phyloP scores from a whole-genome alignment of 176 grass and related monocot species.

The Oryza officinalis region DNA sequence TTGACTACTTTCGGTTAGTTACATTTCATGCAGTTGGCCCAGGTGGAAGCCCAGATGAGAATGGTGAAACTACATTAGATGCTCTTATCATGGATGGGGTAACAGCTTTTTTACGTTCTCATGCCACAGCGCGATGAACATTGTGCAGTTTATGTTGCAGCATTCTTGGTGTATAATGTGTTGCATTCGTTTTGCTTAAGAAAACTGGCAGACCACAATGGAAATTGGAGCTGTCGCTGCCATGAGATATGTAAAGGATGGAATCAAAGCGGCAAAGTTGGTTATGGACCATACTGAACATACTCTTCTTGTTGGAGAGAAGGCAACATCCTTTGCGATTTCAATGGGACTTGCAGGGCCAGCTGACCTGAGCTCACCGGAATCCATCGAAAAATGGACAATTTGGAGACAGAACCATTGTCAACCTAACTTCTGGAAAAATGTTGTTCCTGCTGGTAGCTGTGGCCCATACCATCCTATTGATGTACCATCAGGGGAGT shows the following conservation, averaged over 20 bases:
- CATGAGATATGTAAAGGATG: slow-evolving; percentile 94
- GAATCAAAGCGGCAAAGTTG: slow-evolving; percentile 77
- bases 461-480: slow-evolving; percentile 72
- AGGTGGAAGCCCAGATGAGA: slow-evolving; percentile 90
- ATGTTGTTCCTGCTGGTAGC: slow-evolving; percentile 51
- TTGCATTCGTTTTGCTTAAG: slow-evolving; percentile 40
- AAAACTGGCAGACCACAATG: slow-evolving; percentile 74
- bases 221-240: slow-evolving; percentile 87
- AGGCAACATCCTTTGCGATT: slow-evolving; percentile 90
- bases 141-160: neutral
- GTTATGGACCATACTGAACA: slow-evolving; percentile 81
- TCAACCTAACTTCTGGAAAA: slow-evolving; percentile 92
- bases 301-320: slow-evolving; percentile 89
- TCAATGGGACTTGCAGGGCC: slow-evolving; percentile 95
- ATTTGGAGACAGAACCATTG: slow-evolving; percentile 74
- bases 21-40: slow-evolving; percentile 63
- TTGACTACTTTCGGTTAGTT: neutral
- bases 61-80: slow-evolving; percentile 95
- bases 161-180: slow-evolving; percentile 36
- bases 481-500: neutral
- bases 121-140: neutral
- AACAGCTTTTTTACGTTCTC: slow-evolving; percentile 38
- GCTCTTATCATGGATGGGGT: slow-evolving; percentile 98
- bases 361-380: slow-evolving; percentile 74
- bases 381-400: slow-evolving; percentile 70